Base-by-base conservation (phyloP, 177 flowering plant species). In the Tripterygium wilfordii region DNA sequence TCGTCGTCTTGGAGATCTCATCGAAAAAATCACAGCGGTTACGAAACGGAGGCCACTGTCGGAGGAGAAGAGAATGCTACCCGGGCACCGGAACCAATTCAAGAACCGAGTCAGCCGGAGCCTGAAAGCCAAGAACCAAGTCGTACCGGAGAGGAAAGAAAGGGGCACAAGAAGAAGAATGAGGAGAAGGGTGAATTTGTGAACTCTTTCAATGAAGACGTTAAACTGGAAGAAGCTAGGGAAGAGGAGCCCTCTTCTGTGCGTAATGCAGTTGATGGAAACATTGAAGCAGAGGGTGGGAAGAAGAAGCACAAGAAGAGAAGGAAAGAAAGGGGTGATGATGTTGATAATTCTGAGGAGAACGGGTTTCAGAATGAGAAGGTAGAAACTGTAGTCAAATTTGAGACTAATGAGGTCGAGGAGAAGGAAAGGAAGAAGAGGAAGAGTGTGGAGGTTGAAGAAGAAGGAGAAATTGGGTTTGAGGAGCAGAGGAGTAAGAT, bases 1-100 rank as follows among this genome's bases (percentile, higher is more conserved):
- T 13, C 21, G 4, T 10, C 21, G 14, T n/a, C n/a, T n/a, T 21
- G 53, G 20, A 12, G 38, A 27, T 57, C 72, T 21, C 21, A 16
- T 1, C 46, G 36, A 22, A 45, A 23, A 23, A 38, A 38, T 8
- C 54, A 28, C 29, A 28, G 36, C 6, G 24, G 10, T 2, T 10
- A 21, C 9, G 45, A 38, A 16, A 28, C 45, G 0, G 47, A 52
- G 29, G 16, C 13, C 2, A 3, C 32, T 2, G 37, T 41, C 3
- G 36, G 14, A n/a, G n/a, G n/a, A n/a, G n/a, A n/a, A n/a, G n/a
- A n/a, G n/a, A n/a, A n/a, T n/a, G n/a, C n/a, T 5, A n/a, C 36
- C 3, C 9, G 14, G 2, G 14, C 36, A 9, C 9, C 36, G 3
- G 43, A 36, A 6, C 16, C 31, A 33, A 16, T 10, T n/a, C n/a